Base-by-base conservation (phyloP, 495 filamentous ascomycete genomes). In the Podospora appendiculata region DNA sequence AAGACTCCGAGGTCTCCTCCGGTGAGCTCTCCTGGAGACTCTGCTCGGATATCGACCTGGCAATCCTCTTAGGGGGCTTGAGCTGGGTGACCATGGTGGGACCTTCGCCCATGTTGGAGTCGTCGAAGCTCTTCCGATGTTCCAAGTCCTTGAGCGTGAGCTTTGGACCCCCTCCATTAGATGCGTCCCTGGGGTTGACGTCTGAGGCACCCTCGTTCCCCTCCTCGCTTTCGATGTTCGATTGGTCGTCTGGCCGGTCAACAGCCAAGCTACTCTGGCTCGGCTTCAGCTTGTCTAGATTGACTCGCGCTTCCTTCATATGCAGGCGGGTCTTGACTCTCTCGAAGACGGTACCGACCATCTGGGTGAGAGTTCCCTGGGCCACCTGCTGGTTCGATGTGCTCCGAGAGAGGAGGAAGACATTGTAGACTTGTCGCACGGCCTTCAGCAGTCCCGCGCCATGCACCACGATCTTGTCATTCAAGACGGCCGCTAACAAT, bases 321-420 rank as follows among this genome's bases (percentile, higher is more conserved):
- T 89, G 82, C 49, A 96, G 70, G 35, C 94, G 76, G n/a, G 79
- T 80, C 62, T 90, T 92, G 44, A 97, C 91, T 45, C 94, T 73
- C 66, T 99, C 94, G 57, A 97, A 97, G 3, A 99, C 93, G 13
- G 93, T 97, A 48, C 90, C 89, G 6, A 97, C 88, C 94, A 99
- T 99, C 68, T 99, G 94, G 0, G 93, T 96, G 46, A 99, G 72
- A 3, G 94, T 95, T 0, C 91, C 93, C 63, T 97, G 94, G 1
- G 94, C 94, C 44, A 96, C 87, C 69, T 95, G 90, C 71, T 99
- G 94, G 60, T 97, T 96, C 33, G 85, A 81, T 58, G 82, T 90
- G 39, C 81, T 95, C 61, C 92, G 88, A 45, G 90, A 96, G 36
- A 96, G 81, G 38, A 99, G 77, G 68, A 99, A 99, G 58, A 99